Evolutionary conservation across 768 basidiomycete species (phyloP).

Genomic region (Amanita pallidorosea): DNA sequence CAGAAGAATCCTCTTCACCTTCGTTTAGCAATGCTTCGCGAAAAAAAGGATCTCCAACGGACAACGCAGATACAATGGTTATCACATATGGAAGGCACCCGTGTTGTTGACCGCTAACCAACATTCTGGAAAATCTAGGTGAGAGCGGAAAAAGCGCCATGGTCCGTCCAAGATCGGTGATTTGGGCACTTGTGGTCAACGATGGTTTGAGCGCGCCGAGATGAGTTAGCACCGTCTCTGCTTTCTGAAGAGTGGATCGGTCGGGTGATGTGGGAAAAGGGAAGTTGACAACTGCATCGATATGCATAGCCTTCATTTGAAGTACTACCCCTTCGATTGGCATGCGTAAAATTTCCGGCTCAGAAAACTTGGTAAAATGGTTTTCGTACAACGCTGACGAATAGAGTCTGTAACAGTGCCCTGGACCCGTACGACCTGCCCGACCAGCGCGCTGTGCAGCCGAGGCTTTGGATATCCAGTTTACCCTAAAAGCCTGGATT

Average conservation of each 20-base stretch:
- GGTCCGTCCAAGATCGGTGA: slow-evolving; percentile 82
- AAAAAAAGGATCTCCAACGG: slow-evolving; percentile 93
- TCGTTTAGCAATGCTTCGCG: slow-evolving; percentile 52
- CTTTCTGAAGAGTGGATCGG: slow-evolving; percentile 57
- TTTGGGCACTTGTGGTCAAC: slow-evolving; percentile 33
- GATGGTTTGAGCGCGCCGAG: slow-evolving; percentile 67
- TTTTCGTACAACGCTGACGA: slow-evolving; percentile 93
- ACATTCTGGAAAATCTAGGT: slow-evolving; percentile 92
- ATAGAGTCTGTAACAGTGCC: slow-evolving; percentile 96
- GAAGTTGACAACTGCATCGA: slow-evolving; percentile 93
- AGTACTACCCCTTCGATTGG: slow-evolving; percentile 95
- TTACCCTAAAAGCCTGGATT: slow-evolving; percentile 86
- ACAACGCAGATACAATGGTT: slow-evolving; percentile 80
- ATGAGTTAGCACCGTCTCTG: slow-evolving; percentile 70
- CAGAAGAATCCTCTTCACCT: slow-evolving; percentile 27
- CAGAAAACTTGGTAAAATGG: slow-evolving; percentile 77
- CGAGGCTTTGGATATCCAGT: slow-evolving; percentile 93
- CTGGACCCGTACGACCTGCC: slow-evolving; percentile 95
- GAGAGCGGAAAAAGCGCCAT: slow-evolving; percentile 94
- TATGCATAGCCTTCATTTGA: slow-evolving; percentile 99
- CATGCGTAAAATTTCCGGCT: slow-evolving; percentile 89
- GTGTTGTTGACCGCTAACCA: slow-evolving; percentile 86
- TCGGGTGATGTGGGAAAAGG: slow-evolving; percentile 98
- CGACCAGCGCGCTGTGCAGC: slow-evolving; percentile 92
- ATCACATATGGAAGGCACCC: slow-evolving; percentile 79